Evolutionary conservation across 2,329 filamentous ascomycete genomes (phyloP), one percentile per base, ranked within the genome.

Genomic region (Teratosphaeria viscida): DNA sequence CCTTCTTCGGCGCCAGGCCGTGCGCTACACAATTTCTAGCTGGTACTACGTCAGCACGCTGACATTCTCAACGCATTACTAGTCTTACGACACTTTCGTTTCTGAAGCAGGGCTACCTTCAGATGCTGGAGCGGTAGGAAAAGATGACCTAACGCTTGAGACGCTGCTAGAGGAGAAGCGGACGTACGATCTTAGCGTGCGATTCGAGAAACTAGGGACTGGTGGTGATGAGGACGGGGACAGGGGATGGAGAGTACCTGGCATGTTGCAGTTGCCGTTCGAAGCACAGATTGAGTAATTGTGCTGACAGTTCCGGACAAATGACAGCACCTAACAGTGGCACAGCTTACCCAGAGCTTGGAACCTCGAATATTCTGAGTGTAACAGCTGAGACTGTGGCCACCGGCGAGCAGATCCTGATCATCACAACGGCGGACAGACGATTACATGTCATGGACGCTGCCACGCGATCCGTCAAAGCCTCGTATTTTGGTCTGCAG

Each of bases 91-190:
- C 29, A 79, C 78, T n/a, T 85, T 85, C 67, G 73, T 85, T 59
- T 67, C 71, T 54, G 83, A 85, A 70, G 81, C 82, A 10, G 78
- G 76, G 5, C 73, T 86, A 19, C 74, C 81, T 12, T 62, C 73
- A 19, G 78, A 83, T 71, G 78, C 75, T 54, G 83, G 80, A 0
- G 5, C 34, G 8, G 67, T 71, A 3, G 68, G 72, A 11, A 74
- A 73, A 55, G 73, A 74, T 34, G 74, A 77, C 57, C 73, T 83
- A 68, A 84, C 82, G 2, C 78, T 86, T 57, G 83, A 86, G 65
- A 74, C 78, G 53, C 74, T 85, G n/a, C 73, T 86, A 7, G 77
- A 83, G 55, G 83, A 86, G 71, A 86, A 85, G 72, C 78, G 76
- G 65, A 74, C 73, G 0, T 85, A 81, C 64, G 83, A 86, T 65